phyloP scores from a whole-genome alignment of 1,284 basidiomycete genomes.

The Exobasidium rhododendri region DNA sequence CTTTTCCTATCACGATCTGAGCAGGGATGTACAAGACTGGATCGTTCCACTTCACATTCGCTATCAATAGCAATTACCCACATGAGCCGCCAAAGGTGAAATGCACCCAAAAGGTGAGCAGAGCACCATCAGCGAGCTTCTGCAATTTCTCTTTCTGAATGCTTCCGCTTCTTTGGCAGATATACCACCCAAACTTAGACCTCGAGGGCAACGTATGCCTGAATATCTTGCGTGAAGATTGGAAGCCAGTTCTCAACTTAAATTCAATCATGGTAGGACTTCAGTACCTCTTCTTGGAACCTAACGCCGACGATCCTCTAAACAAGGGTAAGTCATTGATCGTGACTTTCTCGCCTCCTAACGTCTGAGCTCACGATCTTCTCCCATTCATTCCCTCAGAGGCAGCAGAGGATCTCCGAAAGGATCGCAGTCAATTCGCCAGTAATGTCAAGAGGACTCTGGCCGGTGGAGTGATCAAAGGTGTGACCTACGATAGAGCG shows the following conservation, averaged over 20 bases:
- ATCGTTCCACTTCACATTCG: conserved; percentile 86
- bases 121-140: conserved; percentile 61
- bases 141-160: too few relatives aligned
- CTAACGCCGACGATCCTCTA: conserved; percentile 95
- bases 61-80: conserved; percentile 95
- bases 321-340: conserved; percentile 75
- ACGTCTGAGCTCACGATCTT: not conserved
- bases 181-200: conserved; percentile 98
- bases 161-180: conserved; percentile 57
- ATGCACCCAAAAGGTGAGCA: conserved; percentile 72
- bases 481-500: conserved; percentile 41
- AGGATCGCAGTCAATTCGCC: conserved; percentile 41
- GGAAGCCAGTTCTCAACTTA: conserved; percentile 97
- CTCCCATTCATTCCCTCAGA: conserved; percentile 25
- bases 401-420: conserved; percentile 53
- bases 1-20: conserved; percentile 8
- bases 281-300: conserved; percentile 96
- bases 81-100: conserved; percentile 99
- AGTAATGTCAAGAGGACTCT: conserved; percentile 44
- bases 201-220: conserved; percentile 82
- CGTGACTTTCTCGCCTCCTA: not conserved
- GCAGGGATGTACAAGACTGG: conserved; percentile 99
- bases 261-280: conserved; percentile 96
- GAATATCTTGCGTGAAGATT: conserved; percentile 97
- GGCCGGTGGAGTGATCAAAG: conserved; percentile 35